These are phyloP conservation scores for Daldinia sp. DNA, from an alignment of 2,329 filamentous ascomycete species.

Conservation along the genomic window DNA sequence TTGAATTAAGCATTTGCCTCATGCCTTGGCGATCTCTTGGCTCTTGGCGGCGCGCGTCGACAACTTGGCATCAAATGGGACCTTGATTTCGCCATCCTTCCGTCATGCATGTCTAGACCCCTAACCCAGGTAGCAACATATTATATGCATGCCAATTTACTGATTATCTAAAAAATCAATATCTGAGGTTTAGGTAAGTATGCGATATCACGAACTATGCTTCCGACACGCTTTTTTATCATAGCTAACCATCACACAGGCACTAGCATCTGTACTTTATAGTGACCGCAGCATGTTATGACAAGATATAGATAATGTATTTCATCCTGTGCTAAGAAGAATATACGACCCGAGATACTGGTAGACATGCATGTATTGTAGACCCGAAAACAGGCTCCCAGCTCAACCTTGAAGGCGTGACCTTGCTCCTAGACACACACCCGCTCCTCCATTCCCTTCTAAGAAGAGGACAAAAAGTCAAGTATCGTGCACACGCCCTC, in stretches of 20 bases:
- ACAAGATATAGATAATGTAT: neutral
- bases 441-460: neutral
- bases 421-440: neutral
- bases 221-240: neutral
- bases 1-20: conserved; percentile 48
- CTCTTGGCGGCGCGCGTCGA: conserved; percentile 22
- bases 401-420: neutral
- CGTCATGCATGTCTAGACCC: neutral
- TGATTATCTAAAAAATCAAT: neutral
- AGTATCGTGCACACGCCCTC: neutral
- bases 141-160: neutral
- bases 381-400: neutral
- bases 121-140: neutral
- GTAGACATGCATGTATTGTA: neutral
- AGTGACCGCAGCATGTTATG: neutral
- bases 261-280: neutral
- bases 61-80: conserved; percentile 22
- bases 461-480: neutral
- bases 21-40: conserved; percentile 52
- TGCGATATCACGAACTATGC: neutral
- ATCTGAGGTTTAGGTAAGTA: neutral
- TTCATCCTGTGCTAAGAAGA: neutral
- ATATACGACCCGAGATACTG: neutral
- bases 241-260: neutral
- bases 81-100: conserved; percentile 32